A percentile compares a stretch with the other conserved stretches of the same genome.
phyloP scores from a whole-genome alignment of 306 rosid species.

The Vicia faba region DNA sequence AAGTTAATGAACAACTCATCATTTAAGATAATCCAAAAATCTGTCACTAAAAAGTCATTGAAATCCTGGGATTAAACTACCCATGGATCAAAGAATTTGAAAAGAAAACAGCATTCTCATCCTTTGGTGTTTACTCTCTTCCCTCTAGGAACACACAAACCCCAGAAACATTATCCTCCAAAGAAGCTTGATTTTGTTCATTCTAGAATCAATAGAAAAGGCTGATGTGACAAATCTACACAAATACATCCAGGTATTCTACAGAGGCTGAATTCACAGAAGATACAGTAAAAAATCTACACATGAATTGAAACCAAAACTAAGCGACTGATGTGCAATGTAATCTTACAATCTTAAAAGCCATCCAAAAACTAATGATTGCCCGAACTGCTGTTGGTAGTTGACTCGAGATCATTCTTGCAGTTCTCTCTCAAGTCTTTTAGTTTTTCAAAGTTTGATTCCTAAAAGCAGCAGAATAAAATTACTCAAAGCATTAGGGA shows the following conservation, averaged over 20 bases:
- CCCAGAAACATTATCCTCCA: slow-evolving; percentile 9
- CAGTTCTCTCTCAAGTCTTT: slow-evolving; percentile 79
- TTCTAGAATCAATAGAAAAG: slow-evolving; percentile 21
- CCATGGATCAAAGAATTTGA: slow-evolving; percentile 10
- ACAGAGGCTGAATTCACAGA: slow-evolving; percentile 20
- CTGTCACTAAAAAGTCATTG: slow-evolving; percentile 13
- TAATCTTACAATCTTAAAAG: slow-evolving; percentile 45
- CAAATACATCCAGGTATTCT: slow-evolving; percentile 26
- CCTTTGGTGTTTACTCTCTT: slow-evolving; percentile 10
- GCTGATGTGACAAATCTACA: slow-evolving; percentile 24
- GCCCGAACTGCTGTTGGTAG: slow-evolving; percentile 47
- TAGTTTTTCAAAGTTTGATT: slow-evolving; percentile 52
- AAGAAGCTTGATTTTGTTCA: slow-evolving; percentile 31
- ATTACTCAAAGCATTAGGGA: slow-evolving; percentile 5
- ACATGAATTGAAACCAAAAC: slow-evolving; percentile 22
- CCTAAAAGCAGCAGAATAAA: slow-evolving; percentile 54
- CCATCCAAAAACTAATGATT: slow-evolving; percentile 44
- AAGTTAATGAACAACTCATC: not conserved
- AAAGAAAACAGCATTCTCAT: slow-evolving; percentile 15
- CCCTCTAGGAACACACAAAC: slow-evolving; percentile 7
- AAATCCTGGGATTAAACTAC: not conserved
- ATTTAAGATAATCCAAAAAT: slow-evolving; percentile 9
- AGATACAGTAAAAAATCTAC: slow-evolving; percentile 19
- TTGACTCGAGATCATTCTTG: slow-evolving; percentile 69
- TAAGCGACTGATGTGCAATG: slow-evolving; percentile 24